These are phyloP conservation scores for Millerago galiae DNA, from an alignment of 805 yeast genomes.

Conservation along the genomic window DNA sequence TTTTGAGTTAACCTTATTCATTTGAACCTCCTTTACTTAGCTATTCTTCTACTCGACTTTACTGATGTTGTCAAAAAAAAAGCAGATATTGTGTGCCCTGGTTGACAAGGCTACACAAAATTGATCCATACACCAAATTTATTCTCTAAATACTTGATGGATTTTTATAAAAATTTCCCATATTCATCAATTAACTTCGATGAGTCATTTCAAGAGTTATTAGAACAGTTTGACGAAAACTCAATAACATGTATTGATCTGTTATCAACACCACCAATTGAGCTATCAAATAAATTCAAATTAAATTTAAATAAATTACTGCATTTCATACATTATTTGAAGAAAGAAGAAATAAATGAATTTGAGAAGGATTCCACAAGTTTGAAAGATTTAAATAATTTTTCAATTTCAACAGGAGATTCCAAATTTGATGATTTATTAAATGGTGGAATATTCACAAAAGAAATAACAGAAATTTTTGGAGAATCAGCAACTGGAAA, in stretches of 20 bases:
- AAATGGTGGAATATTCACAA: slow-evolving; percentile 51
- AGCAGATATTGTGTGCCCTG: background rate
- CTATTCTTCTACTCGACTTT: too few relatives aligned
- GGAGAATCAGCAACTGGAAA: slow-evolving; percentile 88
- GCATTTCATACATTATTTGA: slow-evolving; percentile 5
- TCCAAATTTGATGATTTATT: slow-evolving; percentile 40
- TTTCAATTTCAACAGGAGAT: slow-evolving; percentile 46
- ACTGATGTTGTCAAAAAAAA: too few relatives aligned
- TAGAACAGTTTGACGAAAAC: slow-evolving; percentile 20
- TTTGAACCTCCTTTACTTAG: too few relatives aligned
- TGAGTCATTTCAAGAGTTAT: slow-evolving; percentile 23
- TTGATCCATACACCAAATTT: too few relatives aligned
- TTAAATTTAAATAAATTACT: slow-evolving; percentile 21
- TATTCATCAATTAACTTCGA: slow-evolving; percentile 28
- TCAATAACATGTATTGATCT: slow-evolving; percentile 34
- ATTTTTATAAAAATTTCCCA: slow-evolving; percentile 36
- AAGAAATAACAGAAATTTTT: slow-evolving; percentile 63
- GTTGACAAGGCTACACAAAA: too few relatives aligned
- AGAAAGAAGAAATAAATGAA: slow-evolving; percentile 23
- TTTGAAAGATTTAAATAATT: slow-evolving; percentile 6
- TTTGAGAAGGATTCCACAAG: slow-evolving; percentile 15
- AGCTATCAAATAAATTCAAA: slow-evolving; percentile 27
- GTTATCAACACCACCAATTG: slow-evolving; percentile 30
- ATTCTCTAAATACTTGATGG: slow-evolving; percentile 25
- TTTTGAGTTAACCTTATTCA: too few relatives aligned